Base-by-base conservation (phyloP, 371 early-diverging fungal genomes). In the Mortierella sp. region DNA sequence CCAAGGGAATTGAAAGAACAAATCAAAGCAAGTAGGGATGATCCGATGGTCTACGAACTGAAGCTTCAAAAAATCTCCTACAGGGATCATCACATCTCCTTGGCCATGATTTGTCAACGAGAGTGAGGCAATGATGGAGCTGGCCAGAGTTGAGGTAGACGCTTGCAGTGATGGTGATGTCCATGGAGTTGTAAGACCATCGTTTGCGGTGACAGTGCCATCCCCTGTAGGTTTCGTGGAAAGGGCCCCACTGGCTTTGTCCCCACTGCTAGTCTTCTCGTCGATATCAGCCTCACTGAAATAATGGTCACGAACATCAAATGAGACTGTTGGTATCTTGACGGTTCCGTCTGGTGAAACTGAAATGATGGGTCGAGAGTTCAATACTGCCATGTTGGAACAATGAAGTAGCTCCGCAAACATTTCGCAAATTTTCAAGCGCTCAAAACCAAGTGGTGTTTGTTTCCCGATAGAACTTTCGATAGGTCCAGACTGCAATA, bases 401-500 rank as follows among this genome's bases (percentile, higher is more conserved):
- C 94, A 94, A 77, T 95, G 96, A 39, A 98, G 83, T 35, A 98
- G 77, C 83, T 98, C 98, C 4, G 98, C 98, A 89, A 97, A 95
- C 65, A 98, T 90, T 85, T 98, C 98, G 80, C 97, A 97, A 11
- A 96, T 94, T 75, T 95, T 94, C 57, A 98, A 87, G 6, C 98
- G 88, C 83, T 97, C 98, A 73, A 96, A 94, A 8, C 98, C 98
- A 45, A 98, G 88, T 8, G 97, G 97, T 24, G 81, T 85, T 43
- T 89, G 87, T 55, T 87, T 85, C 14, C 94, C 94, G 16, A 92
- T 84, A 11, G 94, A 88, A 4, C 93, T 93, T 11, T 87, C 89
- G 12, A 90, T 88, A 30, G 88, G 84, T 4, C 85, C 87, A 26
- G 81, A 72, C 87, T 87, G 69, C 49, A 24, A 39, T 28, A 22